phyloP scores from a whole-genome alignment of 345 rosid genomes.

The Pseudoturritis turrita region DNA sequence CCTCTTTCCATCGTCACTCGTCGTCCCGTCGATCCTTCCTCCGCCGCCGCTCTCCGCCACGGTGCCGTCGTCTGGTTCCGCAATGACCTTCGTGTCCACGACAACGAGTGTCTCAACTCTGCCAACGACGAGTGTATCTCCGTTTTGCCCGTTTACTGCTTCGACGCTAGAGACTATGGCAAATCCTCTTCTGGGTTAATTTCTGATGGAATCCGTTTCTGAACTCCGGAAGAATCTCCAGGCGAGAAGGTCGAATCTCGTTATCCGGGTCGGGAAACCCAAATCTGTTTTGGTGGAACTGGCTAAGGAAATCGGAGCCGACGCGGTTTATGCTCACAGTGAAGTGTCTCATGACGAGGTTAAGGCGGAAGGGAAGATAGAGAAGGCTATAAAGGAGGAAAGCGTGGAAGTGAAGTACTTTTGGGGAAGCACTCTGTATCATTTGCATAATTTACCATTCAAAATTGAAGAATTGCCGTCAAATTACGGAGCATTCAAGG shows the following conservation, averaged over 20 bases:
- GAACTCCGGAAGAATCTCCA: conserved; percentile 89
- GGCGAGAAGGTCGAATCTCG: conserved; percentile 88
- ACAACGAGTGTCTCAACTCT: conserved; percentile 79
- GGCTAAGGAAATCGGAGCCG: conserved; percentile 89
- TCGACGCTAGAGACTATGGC: conserved; percentile 91
- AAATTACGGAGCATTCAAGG: conserved; percentile 71
- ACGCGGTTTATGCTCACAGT: conserved; percentile 79
- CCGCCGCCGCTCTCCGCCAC: conserved; percentile 76
- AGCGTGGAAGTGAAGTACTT: conserved; percentile 82
- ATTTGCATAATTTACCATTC: conserved; percentile 89
- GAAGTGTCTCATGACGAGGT: conserved; percentile 90
- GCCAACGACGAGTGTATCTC: conserved; percentile 87
- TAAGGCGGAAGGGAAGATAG: conserved; percentile 83
- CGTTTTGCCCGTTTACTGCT: conserved; percentile 88
- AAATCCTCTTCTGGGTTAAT: conserved; percentile 88
- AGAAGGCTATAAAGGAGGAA: conserved; percentile 81
- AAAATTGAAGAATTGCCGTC: conserved; percentile 81
- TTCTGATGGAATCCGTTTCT: conserved; percentile 80
- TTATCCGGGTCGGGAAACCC: conserved; percentile 80
- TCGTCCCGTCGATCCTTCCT: conserved; percentile 86
- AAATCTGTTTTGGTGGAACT: conserved; percentile 72
- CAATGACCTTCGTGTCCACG: conserved; percentile 87
- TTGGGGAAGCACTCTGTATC: conserved; percentile 97
- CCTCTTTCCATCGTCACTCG: conserved; percentile 83
- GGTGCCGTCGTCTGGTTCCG: conserved; percentile 92